Base-by-base conservation (phyloP, 768 basidiomycete species). In the Collybia sordida region DNA sequence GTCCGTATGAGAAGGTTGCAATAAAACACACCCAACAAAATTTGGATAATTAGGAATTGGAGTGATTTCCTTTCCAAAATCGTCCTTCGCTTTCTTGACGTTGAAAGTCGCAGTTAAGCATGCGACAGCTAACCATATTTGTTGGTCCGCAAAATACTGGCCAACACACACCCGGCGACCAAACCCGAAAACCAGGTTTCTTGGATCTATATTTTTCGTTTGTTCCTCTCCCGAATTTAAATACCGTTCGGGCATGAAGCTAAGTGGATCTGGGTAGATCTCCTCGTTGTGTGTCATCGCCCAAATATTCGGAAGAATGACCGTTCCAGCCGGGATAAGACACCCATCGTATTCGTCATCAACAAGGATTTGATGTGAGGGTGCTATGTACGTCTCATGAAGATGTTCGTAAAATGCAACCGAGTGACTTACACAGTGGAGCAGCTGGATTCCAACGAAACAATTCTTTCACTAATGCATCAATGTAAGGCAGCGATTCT, bases 241-340 rank as follows among this genome's bases (percentile, higher is more conserved):
- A 19, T 35, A 49, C 14, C 53, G 21, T 18, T 54, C 45, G 2
- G 48, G 53, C 3, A 36, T 47, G 42, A 51, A 50, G 9, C 28
- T 46, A 1, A 66, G 56, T 0, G 74, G 71, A 36, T 72, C 58
- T 0, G 65, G 60, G 52, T 64, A 73, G 1, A 64, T 45, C 3
- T 55, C 47, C 3, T 3, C 9, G 14, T 17, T 5, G 3, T 24
- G 19, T 9, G 14, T 14, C 8, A 31, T 8, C 19, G 22, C 57
- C 57, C 51, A 55, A 22, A 47, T 45, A 36, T 59, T 59, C 12
- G 43, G 54, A 21, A 55, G 40, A 6, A 59, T 31, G 15, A 55
- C 43, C 0, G 57, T 31, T 7, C 53, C 51, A n/a, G 31, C 44
- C 2, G 57, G 57, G 39, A 59, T 50, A 22, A 31, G 40, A 15